These are phyloP conservation scores for Mycena indigotica DNA, from an alignment of 768 basidiomycete genomes.

Conservation along the genomic window DNA sequence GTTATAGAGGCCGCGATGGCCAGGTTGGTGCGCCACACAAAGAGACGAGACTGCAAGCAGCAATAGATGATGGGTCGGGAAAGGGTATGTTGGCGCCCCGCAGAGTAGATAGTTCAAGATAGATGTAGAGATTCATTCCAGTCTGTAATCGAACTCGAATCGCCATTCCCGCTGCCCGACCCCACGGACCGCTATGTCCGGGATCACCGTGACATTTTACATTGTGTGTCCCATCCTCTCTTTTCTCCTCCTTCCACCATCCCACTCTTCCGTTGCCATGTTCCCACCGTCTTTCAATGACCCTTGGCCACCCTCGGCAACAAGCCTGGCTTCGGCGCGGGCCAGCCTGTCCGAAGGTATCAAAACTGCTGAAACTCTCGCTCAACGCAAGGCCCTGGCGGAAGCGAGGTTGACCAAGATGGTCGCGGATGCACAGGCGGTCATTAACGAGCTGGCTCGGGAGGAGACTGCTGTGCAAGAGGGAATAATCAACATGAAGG, in stretches of 20 bases:
- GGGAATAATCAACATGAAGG: conserved; percentile 44
- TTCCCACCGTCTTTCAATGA: conserved; percentile 8
- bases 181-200: too few species aligned
- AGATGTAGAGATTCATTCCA: too few species aligned
- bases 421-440: conserved; percentile 52
- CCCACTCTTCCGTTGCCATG: background rate
- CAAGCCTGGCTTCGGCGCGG: conserved; percentile 11
- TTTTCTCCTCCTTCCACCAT: background rate
- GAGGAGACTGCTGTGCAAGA: conserved; percentile 54
- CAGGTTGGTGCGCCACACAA: too few species aligned
- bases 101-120: too few species aligned
- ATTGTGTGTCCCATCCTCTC: background rate
- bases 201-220: too few species aligned
- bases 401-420: conserved; percentile 61
- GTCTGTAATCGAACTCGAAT: too few species aligned
- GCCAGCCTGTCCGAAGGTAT: conserved; percentile 21
- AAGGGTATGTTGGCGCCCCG: too few species aligned
- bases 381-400: conserved; percentile 51
- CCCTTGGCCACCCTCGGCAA: conserved; percentile 11
- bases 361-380: conserved; percentile 29
- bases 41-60: too few species aligned
- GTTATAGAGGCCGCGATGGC: too few species aligned
- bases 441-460: conserved; percentile 55
- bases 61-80: too few species aligned
- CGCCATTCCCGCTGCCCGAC: too few species aligned